A percentile compares a stretch with the other conserved stretches of the same genome.
Evolutionary conservation across 495 filamentous ascomycete species (phyloP).

Genomic region (Penicillium herquei): DNA sequence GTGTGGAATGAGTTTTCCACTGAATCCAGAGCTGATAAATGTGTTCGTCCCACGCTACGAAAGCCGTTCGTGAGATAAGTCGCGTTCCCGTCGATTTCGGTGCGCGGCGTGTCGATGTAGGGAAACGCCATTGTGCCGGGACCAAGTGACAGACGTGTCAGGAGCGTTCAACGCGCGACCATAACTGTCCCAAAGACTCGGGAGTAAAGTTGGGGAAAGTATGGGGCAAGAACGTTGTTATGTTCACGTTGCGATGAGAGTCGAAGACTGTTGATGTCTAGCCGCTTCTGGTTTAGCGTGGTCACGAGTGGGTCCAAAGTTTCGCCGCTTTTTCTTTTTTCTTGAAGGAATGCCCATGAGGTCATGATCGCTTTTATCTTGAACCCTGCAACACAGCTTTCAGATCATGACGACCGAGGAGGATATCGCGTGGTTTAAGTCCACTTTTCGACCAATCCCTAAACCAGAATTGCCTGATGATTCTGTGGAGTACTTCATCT

Average conservation of each 20-base stretch:
- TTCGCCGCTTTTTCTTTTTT: conserved; percentile 32
- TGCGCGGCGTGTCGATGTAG: conserved; percentile 76
- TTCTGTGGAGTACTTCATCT: conserved; percentile 81
- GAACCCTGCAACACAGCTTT: conserved; percentile 5
- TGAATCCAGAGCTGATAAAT: conserved; percentile 70
- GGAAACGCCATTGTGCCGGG: conserved; percentile 41
- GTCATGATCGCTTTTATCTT: conserved; percentile 29
- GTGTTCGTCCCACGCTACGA: conserved; percentile 44
- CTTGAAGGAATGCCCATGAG: conserved; percentile 33
- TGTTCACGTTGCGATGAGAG: conserved; percentile 25
- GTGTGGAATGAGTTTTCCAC: conserved; percentile 83
- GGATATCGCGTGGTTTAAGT: conserved; percentile 50
- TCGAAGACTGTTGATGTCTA: conserved; percentile 46
- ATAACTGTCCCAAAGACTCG: conserved; percentile 22
- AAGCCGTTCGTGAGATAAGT: conserved; percentile 67
- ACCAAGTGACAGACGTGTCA: conserved; percentile 11
- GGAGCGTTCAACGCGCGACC: conserved; percentile 30
- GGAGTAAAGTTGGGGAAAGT: conserved; percentile 5
- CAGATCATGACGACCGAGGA: conserved; percentile 44
- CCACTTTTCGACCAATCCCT: conserved; percentile 56
- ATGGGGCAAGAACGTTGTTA: conserved; percentile 37
- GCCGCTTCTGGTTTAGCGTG: conserved; percentile 32
- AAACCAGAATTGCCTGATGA: conserved; percentile 77
- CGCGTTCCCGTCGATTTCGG: conserved; percentile 70
- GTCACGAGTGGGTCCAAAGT: conserved; percentile 22